Evolutionary conservation across 805 yeast species (phyloP), one percentile per base, ranked within the genome.

Genomic region (Spathaspora hagerdaliae): DNA sequence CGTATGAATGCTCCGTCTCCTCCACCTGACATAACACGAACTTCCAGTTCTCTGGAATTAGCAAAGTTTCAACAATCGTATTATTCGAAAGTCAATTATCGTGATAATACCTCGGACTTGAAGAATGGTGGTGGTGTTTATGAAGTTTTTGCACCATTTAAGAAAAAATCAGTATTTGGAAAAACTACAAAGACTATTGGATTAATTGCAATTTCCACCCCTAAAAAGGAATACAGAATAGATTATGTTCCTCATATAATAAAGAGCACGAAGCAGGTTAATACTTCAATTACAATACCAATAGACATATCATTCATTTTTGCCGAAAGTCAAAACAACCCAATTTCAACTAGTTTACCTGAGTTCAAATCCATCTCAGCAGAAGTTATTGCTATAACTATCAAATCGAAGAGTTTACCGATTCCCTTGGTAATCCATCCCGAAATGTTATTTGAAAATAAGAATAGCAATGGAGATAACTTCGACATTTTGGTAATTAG

Each of bases 401-500:
- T 65, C 24, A 63, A 63, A 47, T 60, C 71, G 1, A 63, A 61
- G 43, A 50, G 52, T 15, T 38, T 60, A 12, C 70, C 71, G 0
- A 61, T 69, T 9, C 74, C 74, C 0, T 51, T 66, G 2, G 69
- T 64, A 11, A 44, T 69, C 38, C 63, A 61, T 40, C 64, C 62
- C 27, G 74, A 66, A 44, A 61, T 65, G 61, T 39, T 64, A 6
- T 70, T 67, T 52, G 60, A 59, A 33, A 66, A 69, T 50, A 58
- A 54, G 41, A 47, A 57, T 24, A 56, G 52, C 38, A 49, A 49
- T 0, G 35, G 53, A 2, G 74, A 70, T 42, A 60, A 59, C 42
- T 68, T 66, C 47, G 66, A 65, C 41, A 41, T 54, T 38, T 46
- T 61, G n/a, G 65, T 67, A 2, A 58, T 68, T 32, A 57, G 54